A percentile compares a stretch with the other conserved stretches of the same genome.
phyloP scores from a whole-genome alignment of 176 grass and related monocot genomes.

The Phyllostachys edulis region DNA sequence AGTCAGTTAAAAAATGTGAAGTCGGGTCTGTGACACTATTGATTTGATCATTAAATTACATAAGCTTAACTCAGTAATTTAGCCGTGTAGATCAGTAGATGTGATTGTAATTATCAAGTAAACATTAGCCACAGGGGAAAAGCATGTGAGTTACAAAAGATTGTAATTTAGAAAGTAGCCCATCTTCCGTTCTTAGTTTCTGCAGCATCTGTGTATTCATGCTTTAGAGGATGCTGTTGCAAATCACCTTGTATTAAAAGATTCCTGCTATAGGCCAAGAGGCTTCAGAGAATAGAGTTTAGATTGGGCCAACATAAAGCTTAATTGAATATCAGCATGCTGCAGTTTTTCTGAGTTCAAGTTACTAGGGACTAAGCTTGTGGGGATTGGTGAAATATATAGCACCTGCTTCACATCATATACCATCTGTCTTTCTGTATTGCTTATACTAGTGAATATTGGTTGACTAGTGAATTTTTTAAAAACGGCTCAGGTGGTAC shows the following conservation, averaged over 20 bases:
- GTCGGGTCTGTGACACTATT: background rate
- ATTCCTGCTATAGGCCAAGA: conserved; percentile 14
- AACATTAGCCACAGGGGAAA: background rate
- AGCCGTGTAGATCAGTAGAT: background rate
- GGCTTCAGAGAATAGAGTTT: background rate
- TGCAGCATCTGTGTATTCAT: background rate
- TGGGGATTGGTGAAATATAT: background rate
- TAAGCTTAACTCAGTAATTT: background rate
- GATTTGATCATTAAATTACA: background rate
- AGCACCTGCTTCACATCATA: background rate
- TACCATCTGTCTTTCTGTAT: background rate
- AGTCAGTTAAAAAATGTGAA: background rate
- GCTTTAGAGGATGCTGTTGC: background rate
- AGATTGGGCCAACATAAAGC: background rate
- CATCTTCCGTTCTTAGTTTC: background rate
- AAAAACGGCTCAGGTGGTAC: conserved; percentile 52
- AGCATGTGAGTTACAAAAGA: background rate
- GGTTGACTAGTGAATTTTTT: conserved; percentile 2
- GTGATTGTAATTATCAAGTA: background rate
- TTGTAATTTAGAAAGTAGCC: too few relatives aligned
- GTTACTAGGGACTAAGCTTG: background rate
- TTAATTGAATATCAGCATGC: background rate
- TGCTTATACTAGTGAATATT: background rate
- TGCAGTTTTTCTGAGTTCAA: background rate
- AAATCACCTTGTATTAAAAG: background rate